Conservation (phyloP, 768 basidiomycete genomes). For the Phlebiopsis flavidoalba region DNA sequence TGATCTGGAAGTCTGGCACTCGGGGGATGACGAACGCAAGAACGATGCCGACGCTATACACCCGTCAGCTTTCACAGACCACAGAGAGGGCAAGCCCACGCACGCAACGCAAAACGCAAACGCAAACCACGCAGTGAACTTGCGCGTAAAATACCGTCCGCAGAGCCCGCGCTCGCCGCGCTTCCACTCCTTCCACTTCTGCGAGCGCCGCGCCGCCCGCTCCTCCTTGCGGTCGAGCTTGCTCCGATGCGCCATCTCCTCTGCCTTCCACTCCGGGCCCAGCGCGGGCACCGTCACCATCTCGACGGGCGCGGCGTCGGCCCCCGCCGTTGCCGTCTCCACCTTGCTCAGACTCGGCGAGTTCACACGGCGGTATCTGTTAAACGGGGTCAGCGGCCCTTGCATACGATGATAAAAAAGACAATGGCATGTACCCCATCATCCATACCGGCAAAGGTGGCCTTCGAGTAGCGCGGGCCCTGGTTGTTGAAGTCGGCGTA, state of each 20-base stretch:
- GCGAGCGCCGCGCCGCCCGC: conserved; percentile 42
- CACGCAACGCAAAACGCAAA: conserved; percentile 56
- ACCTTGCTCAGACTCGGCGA: conserved; percentile 21
- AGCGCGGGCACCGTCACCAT: conserved; percentile 90
- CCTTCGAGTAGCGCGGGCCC: conserved; percentile 66
- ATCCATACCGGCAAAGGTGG: conserved; percentile 39
- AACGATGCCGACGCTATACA: conserved; percentile 53
- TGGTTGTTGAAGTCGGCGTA: conserved; percentile 88
- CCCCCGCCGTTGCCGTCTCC: conserved; percentile 33
- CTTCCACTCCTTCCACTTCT: conserved; percentile 72
- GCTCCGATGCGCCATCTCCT: conserved; percentile 75
- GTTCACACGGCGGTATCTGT: conserved; percentile 23
- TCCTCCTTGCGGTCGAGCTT: conserved; percentile 64
- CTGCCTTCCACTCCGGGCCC: conserved; percentile 83
- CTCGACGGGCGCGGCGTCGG: conserved; percentile 55
- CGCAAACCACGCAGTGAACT: conserved; percentile 61
- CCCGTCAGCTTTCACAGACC: conserved; percentile 5
- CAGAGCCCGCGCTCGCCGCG: conserved; percentile 77
- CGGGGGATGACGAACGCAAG: conserved; percentile 82
- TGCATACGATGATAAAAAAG: not conserved
- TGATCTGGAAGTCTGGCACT: conserved; percentile 68
- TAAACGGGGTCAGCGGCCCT: not conserved
- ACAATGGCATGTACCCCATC: conserved; percentile 5
- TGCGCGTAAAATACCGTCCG: conserved; percentile 74
- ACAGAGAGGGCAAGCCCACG: conserved; percentile 24